phyloP scores from a whole-genome alignment of 352 stramenopile species.

The Pythium dissotocum region DNA sequence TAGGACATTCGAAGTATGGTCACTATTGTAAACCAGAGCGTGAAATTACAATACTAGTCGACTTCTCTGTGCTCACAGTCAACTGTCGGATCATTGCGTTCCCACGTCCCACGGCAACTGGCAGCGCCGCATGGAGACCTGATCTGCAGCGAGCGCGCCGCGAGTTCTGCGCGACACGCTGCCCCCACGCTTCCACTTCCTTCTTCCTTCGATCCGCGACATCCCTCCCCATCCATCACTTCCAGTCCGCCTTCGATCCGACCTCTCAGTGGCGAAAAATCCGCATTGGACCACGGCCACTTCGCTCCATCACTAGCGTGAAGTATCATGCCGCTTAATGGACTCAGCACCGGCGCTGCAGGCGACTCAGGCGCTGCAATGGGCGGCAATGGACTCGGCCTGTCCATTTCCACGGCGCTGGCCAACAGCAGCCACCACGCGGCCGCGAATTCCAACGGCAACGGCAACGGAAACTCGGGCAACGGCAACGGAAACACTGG shows the following conservation, averaged over 20 bases:
- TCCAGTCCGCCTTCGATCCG: background rate
- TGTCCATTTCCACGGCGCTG: constrained; percentile 23
- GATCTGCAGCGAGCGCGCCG: background rate
- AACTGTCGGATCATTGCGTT: constrained; percentile 8
- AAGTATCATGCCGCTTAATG: constrained; percentile 6
- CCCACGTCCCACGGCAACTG: constrained; percentile 6
- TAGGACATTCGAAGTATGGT: background rate
- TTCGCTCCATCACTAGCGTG: background rate
- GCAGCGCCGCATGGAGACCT: constrained; percentile 8
- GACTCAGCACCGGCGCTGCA: background rate
- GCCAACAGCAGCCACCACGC: constrained; percentile 10
- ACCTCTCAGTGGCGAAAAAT: background rate
- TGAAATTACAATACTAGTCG: background rate
- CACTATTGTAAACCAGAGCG: background rate
- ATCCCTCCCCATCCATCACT: background rate
- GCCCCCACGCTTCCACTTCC: no score
- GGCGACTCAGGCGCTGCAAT: background rate
- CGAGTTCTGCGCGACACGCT: constrained; percentile 6
- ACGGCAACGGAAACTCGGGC: background rate
- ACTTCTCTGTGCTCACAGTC: background rate
- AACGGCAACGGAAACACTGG: background rate
- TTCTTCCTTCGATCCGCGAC: background rate
- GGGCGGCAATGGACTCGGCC: background rate
- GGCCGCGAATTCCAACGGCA: constrained; percentile 3
- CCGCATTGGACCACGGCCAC: background rate